These are phyloP conservation scores for Mycena sanguinolenta DNA, from an alignment of 768 basidiomycete species.

Conservation along the genomic window DNA sequence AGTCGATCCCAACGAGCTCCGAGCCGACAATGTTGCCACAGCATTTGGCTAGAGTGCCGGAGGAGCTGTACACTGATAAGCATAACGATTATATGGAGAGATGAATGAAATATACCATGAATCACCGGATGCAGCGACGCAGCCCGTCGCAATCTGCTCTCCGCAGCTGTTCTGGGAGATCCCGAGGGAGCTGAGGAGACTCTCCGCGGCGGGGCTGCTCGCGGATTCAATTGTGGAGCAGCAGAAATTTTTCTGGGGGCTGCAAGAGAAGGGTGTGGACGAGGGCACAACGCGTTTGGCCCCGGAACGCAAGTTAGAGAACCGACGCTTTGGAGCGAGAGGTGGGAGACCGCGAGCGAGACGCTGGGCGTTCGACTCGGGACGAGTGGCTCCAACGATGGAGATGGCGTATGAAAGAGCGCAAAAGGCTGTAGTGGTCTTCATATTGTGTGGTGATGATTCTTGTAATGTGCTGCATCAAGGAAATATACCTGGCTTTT, in stretches of 20 bases:
- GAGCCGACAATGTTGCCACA: too few relatives aligned
- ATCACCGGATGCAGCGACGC: neutral
- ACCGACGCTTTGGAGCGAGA: conserved; percentile 45
- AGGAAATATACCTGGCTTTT: too few relatives aligned
- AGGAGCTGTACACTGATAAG: neutral
- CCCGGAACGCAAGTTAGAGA: neutral
- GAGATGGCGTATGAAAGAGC: conserved; percentile 41
- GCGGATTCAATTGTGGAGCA: conserved; percentile 8
- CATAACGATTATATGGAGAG: neutral
- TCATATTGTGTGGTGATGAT: conserved; percentile 24
- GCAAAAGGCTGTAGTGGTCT: conserved; percentile 40
- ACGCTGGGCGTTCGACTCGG: conserved; percentile 59
- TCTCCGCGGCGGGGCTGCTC: neutral
- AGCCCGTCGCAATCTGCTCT: conserved; percentile 10
- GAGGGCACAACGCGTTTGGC: conserved; percentile 1
- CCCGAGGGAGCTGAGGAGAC: conserved; percentile 7
- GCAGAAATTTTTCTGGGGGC: conserved; percentile 13
- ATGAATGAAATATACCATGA: conserved; percentile 5
- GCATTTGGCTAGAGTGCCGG: too few relatives aligned
- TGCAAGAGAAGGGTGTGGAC: conserved; percentile 17
- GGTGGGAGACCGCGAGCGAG: conserved; percentile 61
- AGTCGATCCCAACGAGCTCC: too few relatives aligned
- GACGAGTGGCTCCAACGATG: conserved; percentile 37
- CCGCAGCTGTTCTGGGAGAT: conserved; percentile 19
- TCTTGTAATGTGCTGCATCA: too few relatives aligned